phyloP scores from a whole-genome alignment of 805 yeast species.

The Sugiyamaella chiloensis region DNA sequence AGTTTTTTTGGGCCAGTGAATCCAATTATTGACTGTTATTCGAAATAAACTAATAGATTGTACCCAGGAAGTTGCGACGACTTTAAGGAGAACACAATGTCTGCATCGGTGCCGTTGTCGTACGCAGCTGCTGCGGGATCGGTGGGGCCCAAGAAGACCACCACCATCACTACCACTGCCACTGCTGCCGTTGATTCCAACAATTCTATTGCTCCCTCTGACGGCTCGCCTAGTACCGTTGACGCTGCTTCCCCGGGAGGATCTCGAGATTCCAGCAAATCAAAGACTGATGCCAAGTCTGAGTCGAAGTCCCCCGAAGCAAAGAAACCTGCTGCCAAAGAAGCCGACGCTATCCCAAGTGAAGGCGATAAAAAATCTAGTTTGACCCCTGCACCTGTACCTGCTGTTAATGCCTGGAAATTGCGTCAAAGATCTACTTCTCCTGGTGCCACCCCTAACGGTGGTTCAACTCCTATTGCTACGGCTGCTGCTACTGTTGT shows the following conservation, averaged over 20 bases:
- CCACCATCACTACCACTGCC: slow-evolving; percentile 12
- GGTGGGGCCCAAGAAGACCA: slow-evolving; percentile 2
- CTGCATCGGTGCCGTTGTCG: slow-evolving; percentile 26
- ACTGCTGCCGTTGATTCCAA: not conserved
- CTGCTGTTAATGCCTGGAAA: slow-evolving; percentile 63
- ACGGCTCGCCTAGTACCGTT: no score
- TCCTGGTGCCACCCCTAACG: not conserved
- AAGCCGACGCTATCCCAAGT: slow-evolving; percentile 22
- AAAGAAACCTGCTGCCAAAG: slow-evolving; percentile 14
- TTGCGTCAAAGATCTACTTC: slow-evolving; percentile 19
- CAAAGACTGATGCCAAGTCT: slow-evolving; percentile 4
- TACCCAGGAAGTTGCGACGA: not conserved
- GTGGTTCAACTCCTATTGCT: not conserved
- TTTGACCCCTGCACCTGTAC: slow-evolving; percentile 65
- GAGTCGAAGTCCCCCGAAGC: no score
- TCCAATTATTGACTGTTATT: no score
- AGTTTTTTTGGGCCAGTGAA: slow-evolving; percentile 11
- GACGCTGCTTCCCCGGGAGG: no score
- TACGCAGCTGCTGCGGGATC: slow-evolving; percentile 25
- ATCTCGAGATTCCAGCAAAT: slow-evolving; percentile 1
- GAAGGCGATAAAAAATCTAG: slow-evolving; percentile 28
- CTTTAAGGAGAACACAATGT: slow-evolving; percentile 1
- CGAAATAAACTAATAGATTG: no score
- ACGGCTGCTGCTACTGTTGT: not conserved
- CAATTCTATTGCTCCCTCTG: not conserved